Conservation (phyloP, 768 basidiomycete genomes). For the Rhodotorula kratochvilovae region DNA sequence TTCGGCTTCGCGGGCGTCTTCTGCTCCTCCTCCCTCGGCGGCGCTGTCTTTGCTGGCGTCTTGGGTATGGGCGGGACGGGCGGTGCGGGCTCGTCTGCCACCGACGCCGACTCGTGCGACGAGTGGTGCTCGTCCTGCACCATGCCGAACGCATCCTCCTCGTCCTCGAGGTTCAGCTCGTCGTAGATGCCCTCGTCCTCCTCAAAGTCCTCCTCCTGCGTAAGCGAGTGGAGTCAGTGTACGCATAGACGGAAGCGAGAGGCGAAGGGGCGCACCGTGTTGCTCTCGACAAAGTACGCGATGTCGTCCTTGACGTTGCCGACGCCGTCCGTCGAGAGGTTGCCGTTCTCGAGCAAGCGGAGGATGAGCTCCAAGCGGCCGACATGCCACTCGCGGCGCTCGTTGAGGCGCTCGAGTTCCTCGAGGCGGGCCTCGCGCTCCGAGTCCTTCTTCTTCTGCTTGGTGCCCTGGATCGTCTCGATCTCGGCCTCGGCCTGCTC, state of each 20-base stretch:
- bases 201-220: constrained; percentile 91
- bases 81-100: constrained; percentile 48
- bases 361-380: constrained; percentile 85
- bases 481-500: constrained; percentile 93
- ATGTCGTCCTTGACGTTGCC: constrained; percentile 85
- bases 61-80: constrained; percentile 36
- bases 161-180: constrained; percentile 92
- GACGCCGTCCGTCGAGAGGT: constrained; percentile 74
- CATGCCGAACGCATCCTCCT: constrained; percentile 75
- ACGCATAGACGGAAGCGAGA: not conserved
- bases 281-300: constrained; percentile 89
- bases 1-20: constrained; percentile 10
- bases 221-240: not conserved
- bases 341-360: constrained; percentile 88
- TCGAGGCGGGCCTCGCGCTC: constrained; percentile 67
- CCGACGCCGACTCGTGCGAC: constrained; percentile 65
- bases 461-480: constrained; percentile 68
- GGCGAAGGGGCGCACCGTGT: constrained; percentile 64
- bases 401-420: constrained; percentile 82
- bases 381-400: constrained; percentile 92
- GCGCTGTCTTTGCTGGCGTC: constrained; percentile 28
- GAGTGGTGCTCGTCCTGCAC: constrained; percentile 65
- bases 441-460: constrained; percentile 57
- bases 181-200: constrained; percentile 97
- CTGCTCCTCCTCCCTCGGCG: constrained; percentile 5